These are phyloP conservation scores for Wickerhamiella shivajii DNA, from an alignment of 805 yeast genomes.

Conservation along the genomic window DNA sequence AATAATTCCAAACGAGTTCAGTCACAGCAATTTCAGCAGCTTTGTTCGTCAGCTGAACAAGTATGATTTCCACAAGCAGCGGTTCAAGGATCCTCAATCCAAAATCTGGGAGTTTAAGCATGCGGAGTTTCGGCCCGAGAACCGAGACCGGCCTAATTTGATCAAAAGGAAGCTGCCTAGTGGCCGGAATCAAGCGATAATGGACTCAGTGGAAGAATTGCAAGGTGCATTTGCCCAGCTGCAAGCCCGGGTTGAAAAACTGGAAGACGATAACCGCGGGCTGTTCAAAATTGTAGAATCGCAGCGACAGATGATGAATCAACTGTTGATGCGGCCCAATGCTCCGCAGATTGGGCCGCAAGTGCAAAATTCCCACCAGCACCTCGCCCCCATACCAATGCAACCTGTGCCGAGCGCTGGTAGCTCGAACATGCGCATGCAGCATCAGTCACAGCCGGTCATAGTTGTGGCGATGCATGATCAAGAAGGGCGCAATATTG, in stretches of 20 bases:
- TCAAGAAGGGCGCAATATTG: slow-evolving; percentile 50
- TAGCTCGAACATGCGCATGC: slow-evolving; percentile 34
- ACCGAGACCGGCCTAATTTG: slow-evolving; percentile 65
- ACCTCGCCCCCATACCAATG: background rate
- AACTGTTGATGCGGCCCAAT: too few relatives aligned
- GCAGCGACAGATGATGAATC: slow-evolving; percentile 1
- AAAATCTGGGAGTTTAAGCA: slow-evolving; percentile 79
- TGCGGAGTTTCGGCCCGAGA: slow-evolving; percentile 68
- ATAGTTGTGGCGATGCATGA: slow-evolving; percentile 42
- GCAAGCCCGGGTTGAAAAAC: slow-evolving; percentile 16
- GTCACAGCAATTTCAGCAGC: slow-evolving; percentile 86
- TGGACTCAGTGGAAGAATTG: slow-evolving; percentile 20
- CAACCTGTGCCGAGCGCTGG: background rate
- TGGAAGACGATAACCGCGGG: slow-evolving; percentile 13
- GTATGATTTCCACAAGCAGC: slow-evolving; percentile 94
- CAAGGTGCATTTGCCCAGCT: slow-evolving; percentile 21
- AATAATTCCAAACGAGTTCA: slow-evolving; percentile 82
- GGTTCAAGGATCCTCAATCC: slow-evolving; percentile 30
- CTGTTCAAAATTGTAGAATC: slow-evolving; percentile 2
- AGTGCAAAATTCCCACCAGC: slow-evolving; percentile 4
- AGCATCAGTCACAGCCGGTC: slow-evolving; percentile 31
- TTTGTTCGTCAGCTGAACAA: slow-evolving; percentile 93
- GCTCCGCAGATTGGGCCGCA: slow-evolving; percentile 11
- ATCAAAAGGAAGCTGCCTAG: slow-evolving; percentile 52
- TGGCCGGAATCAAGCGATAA: slow-evolving; percentile 8